Percentiles rank a stretch among this genome's conserved stretches.
These are phyloP conservation scores for Trichoderma oligosporum DNA, from an alignment of 2,329 filamentous ascomycete species.

Conservation along the genomic window DNA sequence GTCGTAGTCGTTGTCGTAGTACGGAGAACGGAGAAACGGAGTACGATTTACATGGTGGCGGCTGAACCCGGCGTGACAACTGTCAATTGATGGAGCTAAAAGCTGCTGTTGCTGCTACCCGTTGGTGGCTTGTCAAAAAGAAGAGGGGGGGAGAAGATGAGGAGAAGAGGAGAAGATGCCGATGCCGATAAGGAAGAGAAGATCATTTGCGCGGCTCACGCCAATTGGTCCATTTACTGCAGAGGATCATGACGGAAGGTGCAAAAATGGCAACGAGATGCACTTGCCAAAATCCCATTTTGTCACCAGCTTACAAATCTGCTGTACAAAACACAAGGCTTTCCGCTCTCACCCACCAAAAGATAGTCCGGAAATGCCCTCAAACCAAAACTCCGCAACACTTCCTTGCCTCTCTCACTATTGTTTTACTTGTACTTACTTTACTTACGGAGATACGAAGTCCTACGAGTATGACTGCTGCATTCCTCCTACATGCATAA, in stretches of 20 bases:
- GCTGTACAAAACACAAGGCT: no score
- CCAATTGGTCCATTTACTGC: no score
- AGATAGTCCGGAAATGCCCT: not conserved
- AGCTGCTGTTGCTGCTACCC: not conserved
- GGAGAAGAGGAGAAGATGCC: not conserved
- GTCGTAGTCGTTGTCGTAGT: not conserved
- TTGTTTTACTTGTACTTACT: no score
- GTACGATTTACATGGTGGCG: slow-evolving; percentile 1
- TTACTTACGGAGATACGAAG: no score
- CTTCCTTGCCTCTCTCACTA: not conserved
- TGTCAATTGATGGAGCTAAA: slow-evolving; percentile 1
- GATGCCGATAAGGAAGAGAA: no score
- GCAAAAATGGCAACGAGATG: not conserved
- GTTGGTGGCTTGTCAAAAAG: slow-evolving; percentile 3
- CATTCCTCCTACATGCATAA: no score
- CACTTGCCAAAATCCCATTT: not conserved
- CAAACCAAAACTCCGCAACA: not conserved
- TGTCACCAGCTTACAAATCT: not conserved
- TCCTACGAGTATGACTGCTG: no score
- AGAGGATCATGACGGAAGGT: not conserved
- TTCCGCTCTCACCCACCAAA: no score
- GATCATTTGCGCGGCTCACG: no score
- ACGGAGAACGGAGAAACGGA: not conserved
- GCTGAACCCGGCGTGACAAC: slow-evolving; percentile 13
- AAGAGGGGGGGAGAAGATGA: not conserved